A percentile compares a stretch with the other conserved stretches of the same genome.
Evolutionary conservation across 768 basidiomycete species (phyloP).

Genomic region (Mycena polygramma): DNA sequence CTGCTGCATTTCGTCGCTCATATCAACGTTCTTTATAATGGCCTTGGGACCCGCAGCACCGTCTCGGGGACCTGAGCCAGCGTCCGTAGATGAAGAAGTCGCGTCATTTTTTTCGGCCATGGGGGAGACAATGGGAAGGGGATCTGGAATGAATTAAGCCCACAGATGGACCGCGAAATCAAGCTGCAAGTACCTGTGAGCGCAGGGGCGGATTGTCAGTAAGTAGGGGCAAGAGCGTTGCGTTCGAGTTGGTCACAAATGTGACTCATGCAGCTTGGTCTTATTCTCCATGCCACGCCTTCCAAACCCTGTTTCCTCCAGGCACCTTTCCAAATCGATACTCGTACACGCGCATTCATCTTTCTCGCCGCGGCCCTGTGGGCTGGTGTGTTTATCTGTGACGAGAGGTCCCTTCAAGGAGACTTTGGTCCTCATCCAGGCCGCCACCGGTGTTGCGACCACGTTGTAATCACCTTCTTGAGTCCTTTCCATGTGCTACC

Average conservation of each 20-base stretch:
- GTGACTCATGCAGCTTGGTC: neutral
- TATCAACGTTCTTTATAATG: slow-evolving; percentile 96
- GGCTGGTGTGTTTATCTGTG: neutral
- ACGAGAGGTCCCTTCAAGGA: neutral
- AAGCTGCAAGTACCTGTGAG: slow-evolving; percentile 3
- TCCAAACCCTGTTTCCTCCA: slow-evolving; percentile 6
- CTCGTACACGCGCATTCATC: neutral
- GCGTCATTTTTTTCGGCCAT: slow-evolving; percentile 75
- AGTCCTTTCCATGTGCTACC: slow-evolving; percentile 15
- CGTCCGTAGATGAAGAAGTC: slow-evolving; percentile 69
- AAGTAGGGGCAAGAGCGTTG: neutral
- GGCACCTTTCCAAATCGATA: slow-evolving; percentile 3
- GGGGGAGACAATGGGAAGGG: slow-evolving; percentile 3
- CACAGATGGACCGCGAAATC: neutral
- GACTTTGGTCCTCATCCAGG: neutral
- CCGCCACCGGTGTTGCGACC: slow-evolving; percentile 1
- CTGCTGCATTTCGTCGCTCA: slow-evolving; percentile 97
- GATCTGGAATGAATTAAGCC: slow-evolving; percentile 10
- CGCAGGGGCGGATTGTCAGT: neutral
- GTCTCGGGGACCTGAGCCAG: slow-evolving; percentile 58
- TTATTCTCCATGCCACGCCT: slow-evolving; percentile 22
- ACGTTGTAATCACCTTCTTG: slow-evolving; percentile 18
- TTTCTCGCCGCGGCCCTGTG: neutral
- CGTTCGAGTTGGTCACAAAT: neutral
- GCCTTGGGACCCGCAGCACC: slow-evolving; percentile 73